Percentiles rank a stretch among this genome's conserved stretches.
Conservation (phyloP, 2,329 filamentous ascomycete species). For the Pleomassaria siparia region DNA sequence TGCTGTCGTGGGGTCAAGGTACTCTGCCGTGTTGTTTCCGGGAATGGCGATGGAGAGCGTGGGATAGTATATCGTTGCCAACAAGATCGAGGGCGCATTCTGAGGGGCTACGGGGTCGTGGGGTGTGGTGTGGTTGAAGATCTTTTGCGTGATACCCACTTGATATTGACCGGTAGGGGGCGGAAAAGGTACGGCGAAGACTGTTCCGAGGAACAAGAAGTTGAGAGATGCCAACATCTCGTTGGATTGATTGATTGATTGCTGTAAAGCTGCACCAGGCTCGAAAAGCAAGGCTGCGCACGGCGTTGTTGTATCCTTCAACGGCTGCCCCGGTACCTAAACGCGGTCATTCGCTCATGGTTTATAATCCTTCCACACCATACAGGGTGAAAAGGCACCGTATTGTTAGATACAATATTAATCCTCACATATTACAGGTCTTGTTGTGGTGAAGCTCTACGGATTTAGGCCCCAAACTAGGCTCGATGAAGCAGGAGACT, state of each 20-base stretch:
- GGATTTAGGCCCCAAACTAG: slow-evolving; percentile 1
- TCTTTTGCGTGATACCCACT: slow-evolving; percentile 24
- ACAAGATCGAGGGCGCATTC: slow-evolving; percentile 14
- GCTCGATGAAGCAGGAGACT: slow-evolving; percentile 5
- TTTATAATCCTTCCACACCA: background rate
- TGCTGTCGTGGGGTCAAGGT: slow-evolving; percentile 24
- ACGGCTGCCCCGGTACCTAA: slow-evolving; percentile 1
- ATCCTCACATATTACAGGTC: slow-evolving; percentile 1
- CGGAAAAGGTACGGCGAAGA: slow-evolving; percentile 3
- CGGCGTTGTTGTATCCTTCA: background rate
- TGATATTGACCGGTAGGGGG: slow-evolving; percentile 22
- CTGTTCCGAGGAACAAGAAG: slow-evolving; percentile 1
- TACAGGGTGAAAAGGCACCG: background rate
- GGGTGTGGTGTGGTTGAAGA: slow-evolving; percentile 26
- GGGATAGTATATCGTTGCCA: slow-evolving; percentile 28
- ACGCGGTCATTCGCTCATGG: slow-evolving; percentile 1
- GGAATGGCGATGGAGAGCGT: slow-evolving; percentile 15
- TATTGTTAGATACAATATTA: background rate
- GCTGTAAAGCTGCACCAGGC: background rate
- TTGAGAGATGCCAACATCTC: background rate
- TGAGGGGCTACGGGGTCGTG: slow-evolving; percentile 21
- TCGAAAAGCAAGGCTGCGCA: background rate
- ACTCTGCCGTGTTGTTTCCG: slow-evolving; percentile 17
- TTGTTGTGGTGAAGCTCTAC: slow-evolving; percentile 4
- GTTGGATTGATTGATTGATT: no score